Evolutionary conservation across 768 basidiomycete species (phyloP).

Genomic region (Boletus fagicola): DNA sequence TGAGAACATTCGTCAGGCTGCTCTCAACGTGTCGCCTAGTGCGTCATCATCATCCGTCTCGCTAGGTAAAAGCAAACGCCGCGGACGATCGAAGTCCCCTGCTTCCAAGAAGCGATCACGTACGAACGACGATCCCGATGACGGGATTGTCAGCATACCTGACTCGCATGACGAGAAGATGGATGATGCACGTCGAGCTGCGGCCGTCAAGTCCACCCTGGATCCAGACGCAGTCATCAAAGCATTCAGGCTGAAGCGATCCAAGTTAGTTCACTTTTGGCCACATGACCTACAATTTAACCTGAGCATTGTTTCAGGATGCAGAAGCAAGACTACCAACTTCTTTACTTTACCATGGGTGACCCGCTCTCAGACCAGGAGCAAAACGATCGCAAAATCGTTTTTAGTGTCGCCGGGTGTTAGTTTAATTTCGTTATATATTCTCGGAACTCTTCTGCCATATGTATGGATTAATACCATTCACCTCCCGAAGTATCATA

Average conservation of each 20-base stretch:
- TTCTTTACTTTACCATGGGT: constrained; percentile 77
- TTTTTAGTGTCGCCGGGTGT: constrained; percentile 47
- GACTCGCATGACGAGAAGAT: constrained; percentile 16
- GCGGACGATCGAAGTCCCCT: constrained; percentile 20
- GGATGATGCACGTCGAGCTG: constrained; percentile 1
- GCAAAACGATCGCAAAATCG: constrained; percentile 45
- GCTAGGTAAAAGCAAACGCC: constrained; percentile 24
- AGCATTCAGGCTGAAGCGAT: constrained; percentile 47
- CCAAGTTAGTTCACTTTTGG: constrained; percentile 37
- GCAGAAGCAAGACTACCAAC: constrained; percentile 66
- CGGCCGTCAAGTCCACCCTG: constrained; percentile 15
- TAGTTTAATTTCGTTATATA: constrained; percentile 12
- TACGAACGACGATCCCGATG: constrained; percentile 22
- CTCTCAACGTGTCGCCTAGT: constrained; percentile 9
- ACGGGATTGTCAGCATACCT: constrained; percentile 25
- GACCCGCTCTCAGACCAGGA: constrained; percentile 57
- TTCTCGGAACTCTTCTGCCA: neutral
- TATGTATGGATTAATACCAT: neutral
- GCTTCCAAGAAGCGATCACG: constrained; percentile 32
- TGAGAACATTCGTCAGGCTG: constrained; percentile 21
- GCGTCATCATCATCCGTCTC: constrained; percentile 10
- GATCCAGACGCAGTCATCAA: constrained; percentile 39
- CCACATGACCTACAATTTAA: neutral
- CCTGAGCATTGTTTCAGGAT: constrained; percentile 14
- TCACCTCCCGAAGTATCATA: neutral